Evolutionary conservation across 345 rosid species (phyloP).

Genomic region (Carallia pectinifolia): DNA sequence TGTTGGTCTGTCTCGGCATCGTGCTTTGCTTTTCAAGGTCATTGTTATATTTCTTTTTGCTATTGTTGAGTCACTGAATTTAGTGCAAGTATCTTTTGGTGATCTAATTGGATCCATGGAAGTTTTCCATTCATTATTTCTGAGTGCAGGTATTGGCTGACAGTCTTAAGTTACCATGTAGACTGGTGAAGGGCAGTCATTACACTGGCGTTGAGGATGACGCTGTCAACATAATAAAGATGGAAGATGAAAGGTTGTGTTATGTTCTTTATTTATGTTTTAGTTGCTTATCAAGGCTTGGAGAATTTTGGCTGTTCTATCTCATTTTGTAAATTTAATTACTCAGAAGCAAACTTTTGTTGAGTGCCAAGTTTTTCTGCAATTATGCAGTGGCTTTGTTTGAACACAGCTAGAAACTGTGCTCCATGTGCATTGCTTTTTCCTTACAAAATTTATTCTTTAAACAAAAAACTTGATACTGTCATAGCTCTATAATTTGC

Average conservation of each 20-base stretch:
- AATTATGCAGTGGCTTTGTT: background rate
- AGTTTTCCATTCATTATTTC: conserved; percentile 11
- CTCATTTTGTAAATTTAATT: too few species aligned
- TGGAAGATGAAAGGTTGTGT: conserved; percentile 80
- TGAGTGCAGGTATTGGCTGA: conserved; percentile 86
- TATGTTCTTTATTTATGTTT: conserved; percentile 24
- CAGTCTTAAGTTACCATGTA: conserved; percentile 71
- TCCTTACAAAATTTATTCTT: background rate
- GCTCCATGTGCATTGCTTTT: too few species aligned
- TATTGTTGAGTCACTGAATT: background rate
- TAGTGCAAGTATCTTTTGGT: too few species aligned
- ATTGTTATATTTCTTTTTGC: conserved; percentile 10
- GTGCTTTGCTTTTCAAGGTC: conserved; percentile 99
- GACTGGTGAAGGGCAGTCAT: conserved; percentile 96
- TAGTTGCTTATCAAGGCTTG: background rate
- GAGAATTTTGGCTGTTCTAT: background rate
- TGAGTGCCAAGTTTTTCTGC: background rate
- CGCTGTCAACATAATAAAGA: conserved; percentile 89
- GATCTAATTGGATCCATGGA: background rate
- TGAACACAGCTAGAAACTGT: background rate
- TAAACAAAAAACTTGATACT: background rate
- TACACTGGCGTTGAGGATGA: conserved; percentile 98
- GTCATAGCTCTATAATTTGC: background rate
- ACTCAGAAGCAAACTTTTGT: too few species aligned
- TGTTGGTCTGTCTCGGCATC: conserved; percentile 90